Evolutionary conservation across 768 basidiomycete genomes (phyloP).

Genomic region (Suillus brevipes): DNA sequence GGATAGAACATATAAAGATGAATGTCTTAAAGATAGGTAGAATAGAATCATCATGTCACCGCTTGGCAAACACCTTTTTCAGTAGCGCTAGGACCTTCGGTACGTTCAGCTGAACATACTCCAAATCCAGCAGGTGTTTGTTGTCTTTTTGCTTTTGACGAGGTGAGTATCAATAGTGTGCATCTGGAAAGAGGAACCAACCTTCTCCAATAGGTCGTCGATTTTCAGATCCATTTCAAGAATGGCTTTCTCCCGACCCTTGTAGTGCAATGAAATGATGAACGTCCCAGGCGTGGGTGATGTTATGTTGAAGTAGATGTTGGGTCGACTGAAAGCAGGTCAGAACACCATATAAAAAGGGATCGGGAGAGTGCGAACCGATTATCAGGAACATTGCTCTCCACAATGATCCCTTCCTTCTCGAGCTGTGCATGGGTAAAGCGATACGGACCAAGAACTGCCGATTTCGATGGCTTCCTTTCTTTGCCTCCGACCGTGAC

Average conservation of each 20-base stretch:
- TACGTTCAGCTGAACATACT: constrained; percentile 97
- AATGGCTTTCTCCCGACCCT: constrained; percentile 98
- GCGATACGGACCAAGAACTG: constrained; percentile 91
- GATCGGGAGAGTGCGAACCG: constrained; percentile 50
- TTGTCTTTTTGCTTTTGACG: constrained; percentile 92
- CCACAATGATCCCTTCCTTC: constrained; percentile 98
- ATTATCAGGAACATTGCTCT: constrained; percentile 99
- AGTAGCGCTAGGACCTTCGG: constrained; percentile 89
- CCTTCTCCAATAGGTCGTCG: constrained; percentile 97
- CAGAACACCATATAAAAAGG: not conserved
- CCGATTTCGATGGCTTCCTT: constrained; percentile 84
- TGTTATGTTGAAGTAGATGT: constrained; percentile 99
- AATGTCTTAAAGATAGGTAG: constrained; percentile 19
- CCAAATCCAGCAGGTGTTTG: constrained; percentile 92
- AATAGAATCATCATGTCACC: constrained; percentile 44
- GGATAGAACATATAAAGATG: constrained; percentile 34
- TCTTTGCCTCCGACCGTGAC: constrained; percentile 96
- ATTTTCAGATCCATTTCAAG: constrained; percentile 99
- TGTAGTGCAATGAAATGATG: constrained; percentile 98
- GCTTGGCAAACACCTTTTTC: constrained; percentile 92
- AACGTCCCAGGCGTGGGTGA: constrained; percentile 98
- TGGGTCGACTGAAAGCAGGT: constrained; percentile 70
- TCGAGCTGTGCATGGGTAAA: constrained; percentile 98
- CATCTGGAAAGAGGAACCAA: constrained; percentile 34
- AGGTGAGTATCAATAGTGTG: constrained; percentile 16